Conservation (phyloP, 495 filamentous ascomycete species). For the Penicillium turbatum region DNA sequence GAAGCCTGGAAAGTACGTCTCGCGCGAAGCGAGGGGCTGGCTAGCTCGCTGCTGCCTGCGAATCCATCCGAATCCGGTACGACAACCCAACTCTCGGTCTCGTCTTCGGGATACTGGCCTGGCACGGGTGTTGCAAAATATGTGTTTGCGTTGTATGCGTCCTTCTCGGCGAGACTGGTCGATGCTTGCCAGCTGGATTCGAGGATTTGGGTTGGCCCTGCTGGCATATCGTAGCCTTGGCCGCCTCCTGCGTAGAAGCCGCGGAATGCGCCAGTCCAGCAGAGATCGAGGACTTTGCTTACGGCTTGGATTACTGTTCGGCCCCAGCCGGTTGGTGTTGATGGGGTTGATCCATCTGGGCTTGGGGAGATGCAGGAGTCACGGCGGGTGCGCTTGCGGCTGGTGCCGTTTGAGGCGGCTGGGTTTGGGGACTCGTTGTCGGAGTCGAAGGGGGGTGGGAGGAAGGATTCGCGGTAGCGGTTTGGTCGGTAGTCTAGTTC, state of each 20-base stretch:
- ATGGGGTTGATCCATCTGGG: slow-evolving; percentile 18
- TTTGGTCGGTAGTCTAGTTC: slow-evolving; percentile 45
- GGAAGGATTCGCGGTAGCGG: slow-evolving; percentile 42
- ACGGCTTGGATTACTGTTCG: slow-evolving; percentile 54
- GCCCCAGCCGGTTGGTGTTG: slow-evolving; percentile 37
- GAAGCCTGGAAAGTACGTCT: slow-evolving; percentile 24
- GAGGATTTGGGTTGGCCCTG: slow-evolving; percentile 11
- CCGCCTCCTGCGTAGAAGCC: slow-evolving; percentile 87
- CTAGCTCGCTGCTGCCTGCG: slow-evolving; percentile 8
- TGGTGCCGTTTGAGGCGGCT: slow-evolving; percentile 21
- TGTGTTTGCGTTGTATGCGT: slow-evolving; percentile 6
- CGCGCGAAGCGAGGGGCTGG: slow-evolving; percentile 20
- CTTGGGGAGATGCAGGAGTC: slow-evolving; percentile 28
- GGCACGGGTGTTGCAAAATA: slow-evolving; percentile 20
- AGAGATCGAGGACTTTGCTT: slow-evolving; percentile 79
- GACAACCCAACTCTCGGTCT: slow-evolving; percentile 70
- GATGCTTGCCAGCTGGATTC: slow-evolving; percentile 27
- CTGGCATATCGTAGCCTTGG: slow-evolving; percentile 54
- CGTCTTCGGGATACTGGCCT: slow-evolving; percentile 45
- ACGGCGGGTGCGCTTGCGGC: slow-evolving; percentile 42
- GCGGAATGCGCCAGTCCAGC: slow-evolving; percentile 64
- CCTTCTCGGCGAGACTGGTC: slow-evolving; percentile 19
- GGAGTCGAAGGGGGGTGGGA: slow-evolving; percentile 30
- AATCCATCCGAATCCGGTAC: slow-evolving; percentile 44
- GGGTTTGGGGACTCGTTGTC: slow-evolving; percentile 26